Base-by-base conservation (phyloP, 2,329 filamentous ascomycete species). In the Fusarium sp. region DNA sequence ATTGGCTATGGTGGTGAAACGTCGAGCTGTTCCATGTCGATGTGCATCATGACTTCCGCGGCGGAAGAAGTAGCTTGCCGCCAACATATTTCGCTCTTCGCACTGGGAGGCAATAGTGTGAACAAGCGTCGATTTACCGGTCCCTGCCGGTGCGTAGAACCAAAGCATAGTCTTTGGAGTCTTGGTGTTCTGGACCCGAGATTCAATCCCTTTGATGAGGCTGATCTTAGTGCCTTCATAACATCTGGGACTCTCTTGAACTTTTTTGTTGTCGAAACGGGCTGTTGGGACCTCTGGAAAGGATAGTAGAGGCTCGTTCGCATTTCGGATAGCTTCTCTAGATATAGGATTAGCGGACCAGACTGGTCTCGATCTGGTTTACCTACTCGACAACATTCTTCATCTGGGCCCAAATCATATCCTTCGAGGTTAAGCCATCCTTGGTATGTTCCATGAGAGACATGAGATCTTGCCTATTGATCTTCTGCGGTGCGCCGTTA, bases 31-130 rank as follows among this genome's bases (percentile, higher is more conserved):
- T 25, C 41, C 22, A 14, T 46, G 3, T 42, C 25, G 13, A 72
- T n/a, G 10, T 14, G 14, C 22, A 25, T 49, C 49, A 4, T 35
- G 18, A 4, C 78, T 82, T 62, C 72, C 41, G 7, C 41, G 79
- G 56, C 81, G 83, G 73, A 84, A 86, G 75, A 85, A 84, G 67
- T 85, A 86, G 57, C 80, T 81, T 3, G 78, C 80, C 10, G 65
- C 78, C 20, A 83, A 17, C 5, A 17, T 35, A 72, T 7, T 31
- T 17, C 1, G 49, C 25, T 18, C 18, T 15, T 20, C 12, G 65
- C 25, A 7, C 15, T 22, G 14, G 13, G 52, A 29, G 22, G 49
- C 58, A 4, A 73, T 31, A 5, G 63, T 72, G 14, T 70, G 66
- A 7, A 67, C 54, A 29, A 77, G 63, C 3, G 70, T 74, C 3